Evolutionary conservation across 1,284 basidiomycete species (phyloP).

Genomic region (Puccinia hordei): DNA sequence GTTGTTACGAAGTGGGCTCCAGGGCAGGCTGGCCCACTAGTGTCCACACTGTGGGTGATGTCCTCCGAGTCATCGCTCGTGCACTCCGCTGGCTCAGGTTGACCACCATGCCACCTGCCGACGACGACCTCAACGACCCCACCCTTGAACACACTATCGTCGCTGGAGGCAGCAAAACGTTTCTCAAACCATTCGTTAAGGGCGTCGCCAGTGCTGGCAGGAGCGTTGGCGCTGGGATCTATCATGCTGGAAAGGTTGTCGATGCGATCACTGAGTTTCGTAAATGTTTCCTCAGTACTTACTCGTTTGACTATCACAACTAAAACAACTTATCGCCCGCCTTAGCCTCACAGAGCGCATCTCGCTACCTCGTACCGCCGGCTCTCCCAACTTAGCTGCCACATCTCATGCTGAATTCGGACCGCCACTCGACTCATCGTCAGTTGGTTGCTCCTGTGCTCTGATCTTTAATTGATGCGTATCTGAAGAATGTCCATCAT

Average conservation of each 20-base stretch:
- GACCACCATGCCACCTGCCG: not conserved
- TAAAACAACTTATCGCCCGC: not conserved
- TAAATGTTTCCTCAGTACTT: not conserved
- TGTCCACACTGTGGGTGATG: no score
- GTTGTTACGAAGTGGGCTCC: no score
- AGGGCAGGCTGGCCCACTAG: no score
- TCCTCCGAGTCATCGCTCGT: no score
- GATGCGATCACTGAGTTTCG: slow-evolving; percentile 34
- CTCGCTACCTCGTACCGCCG: not conserved
- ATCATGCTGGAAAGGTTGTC: slow-evolving; percentile 40
- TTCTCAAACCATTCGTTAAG: slow-evolving; percentile 30
- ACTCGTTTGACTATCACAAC: not conserved
- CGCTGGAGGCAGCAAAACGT: slow-evolving; percentile 16
- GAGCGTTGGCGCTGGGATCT: slow-evolving; percentile 34
- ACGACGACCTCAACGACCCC: not conserved
- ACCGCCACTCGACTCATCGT: slow-evolving; percentile 1
- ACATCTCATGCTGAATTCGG: not conserved
- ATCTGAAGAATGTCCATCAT: not conserved
- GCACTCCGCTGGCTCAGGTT: not conserved
- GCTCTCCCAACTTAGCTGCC: not conserved
- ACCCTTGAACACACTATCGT: no score
- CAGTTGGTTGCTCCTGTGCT: not conserved
- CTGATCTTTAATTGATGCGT: not conserved
- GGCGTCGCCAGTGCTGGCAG: slow-evolving; percentile 26
- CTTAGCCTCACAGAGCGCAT: slow-evolving; percentile 26